Evolutionary conservation across 106 monocot species (phyloP).

Genomic region (Dioscorea alata): DNA sequence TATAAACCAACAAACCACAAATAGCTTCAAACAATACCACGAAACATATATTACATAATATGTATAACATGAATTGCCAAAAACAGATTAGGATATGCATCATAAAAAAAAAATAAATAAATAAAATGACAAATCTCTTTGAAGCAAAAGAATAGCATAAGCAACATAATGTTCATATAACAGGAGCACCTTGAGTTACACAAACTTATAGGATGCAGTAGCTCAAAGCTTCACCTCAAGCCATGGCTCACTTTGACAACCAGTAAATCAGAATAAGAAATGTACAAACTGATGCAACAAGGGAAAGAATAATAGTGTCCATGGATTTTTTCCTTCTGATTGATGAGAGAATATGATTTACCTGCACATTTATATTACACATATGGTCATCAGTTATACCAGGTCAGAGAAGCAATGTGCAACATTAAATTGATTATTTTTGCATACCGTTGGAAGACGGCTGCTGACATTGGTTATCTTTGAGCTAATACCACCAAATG

Average conservation of each 20-base stretch:
- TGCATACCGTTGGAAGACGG: constrained; percentile 74
- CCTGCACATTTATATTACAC: constrained; percentile 27
- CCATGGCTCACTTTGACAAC: constrained; percentile 58
- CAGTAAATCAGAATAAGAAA: constrained; percentile 93
- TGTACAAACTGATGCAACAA: constrained; percentile 81
- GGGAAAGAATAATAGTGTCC: constrained; percentile 91
- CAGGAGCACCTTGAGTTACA: neutral
- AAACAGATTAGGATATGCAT: neutral
- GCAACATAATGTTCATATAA: neutral
- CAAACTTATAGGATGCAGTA: neutral
- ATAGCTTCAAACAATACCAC: neutral
- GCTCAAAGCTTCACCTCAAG: neutral
- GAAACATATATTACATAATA: neutral
- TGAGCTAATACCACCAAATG: constrained; percentile 71
- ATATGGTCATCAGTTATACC: neutral
- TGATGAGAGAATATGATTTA: constrained; percentile 71
- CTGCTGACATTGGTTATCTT: constrained; percentile 85
- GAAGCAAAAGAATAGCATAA: neutral
- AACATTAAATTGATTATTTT: neutral
- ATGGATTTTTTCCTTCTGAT: constrained; percentile 90
- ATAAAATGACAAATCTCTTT: neutral
- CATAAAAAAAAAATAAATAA: neutral
- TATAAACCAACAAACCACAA: no score
- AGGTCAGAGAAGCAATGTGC: no score
- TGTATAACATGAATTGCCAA: neutral